phyloP scores from a whole-genome alignment of 495 filamentous ascomycete species.

The Talaromyces trachyspermus region DNA sequence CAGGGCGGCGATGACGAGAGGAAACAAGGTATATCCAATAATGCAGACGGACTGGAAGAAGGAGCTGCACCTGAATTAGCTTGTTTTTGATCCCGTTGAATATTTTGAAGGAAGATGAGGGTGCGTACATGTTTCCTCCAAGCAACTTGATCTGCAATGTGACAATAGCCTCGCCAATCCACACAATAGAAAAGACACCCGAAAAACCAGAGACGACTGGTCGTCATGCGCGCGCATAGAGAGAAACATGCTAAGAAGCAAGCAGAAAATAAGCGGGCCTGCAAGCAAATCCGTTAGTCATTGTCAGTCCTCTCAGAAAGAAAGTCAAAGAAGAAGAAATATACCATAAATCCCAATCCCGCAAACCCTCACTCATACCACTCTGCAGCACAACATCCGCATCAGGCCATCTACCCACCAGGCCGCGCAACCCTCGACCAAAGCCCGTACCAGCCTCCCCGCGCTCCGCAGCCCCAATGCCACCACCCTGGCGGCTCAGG shows the following conservation, averaged over 20 bases:
- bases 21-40: conserved; percentile 97
- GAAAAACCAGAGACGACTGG: conserved; percentile 82
- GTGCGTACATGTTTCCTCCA: conserved; percentile 89
- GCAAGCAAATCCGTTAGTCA: conserved; percentile 12
- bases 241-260: conserved; percentile 78
- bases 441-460: conserved; percentile 54
- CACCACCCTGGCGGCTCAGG: conserved; percentile 57
- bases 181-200: conserved; percentile 91
- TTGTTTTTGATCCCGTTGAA: not conserved
- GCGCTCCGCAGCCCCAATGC: conserved; percentile 60
- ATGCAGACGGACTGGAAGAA: conserved; percentile 97
- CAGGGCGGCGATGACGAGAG: conserved; percentile 87
- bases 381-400: conserved; percentile 64
- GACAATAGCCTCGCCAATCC: conserved; percentile 94
- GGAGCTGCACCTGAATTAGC: conserved; percentile 48
- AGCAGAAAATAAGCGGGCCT: conserved; percentile 88
- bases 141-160: conserved; percentile 98
- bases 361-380: conserved; percentile 76
- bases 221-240: conserved; percentile 65
- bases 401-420: conserved; percentile 64
- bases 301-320: not conserved
- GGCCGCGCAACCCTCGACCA: conserved; percentile 54
- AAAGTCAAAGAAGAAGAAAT: conserved; percentile 6
- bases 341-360: conserved; percentile 96
- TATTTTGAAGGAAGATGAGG: not conserved